Evolutionary conservation across 176 grass and related monocot genomes (phyloP).

Genomic region (Oryza rufipogon): DNA sequence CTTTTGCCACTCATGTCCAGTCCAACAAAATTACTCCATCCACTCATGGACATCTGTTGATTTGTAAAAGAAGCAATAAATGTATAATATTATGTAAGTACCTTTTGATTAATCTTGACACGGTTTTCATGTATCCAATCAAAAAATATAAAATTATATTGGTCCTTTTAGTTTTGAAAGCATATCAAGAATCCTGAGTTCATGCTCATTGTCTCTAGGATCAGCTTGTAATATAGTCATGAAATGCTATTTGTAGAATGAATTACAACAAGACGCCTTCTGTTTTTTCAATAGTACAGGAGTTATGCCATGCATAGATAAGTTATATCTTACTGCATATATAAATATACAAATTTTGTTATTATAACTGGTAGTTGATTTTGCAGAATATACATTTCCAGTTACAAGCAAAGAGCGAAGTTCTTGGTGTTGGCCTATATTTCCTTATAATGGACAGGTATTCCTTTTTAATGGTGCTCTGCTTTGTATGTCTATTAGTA

Average conservation of each 20-base stretch:
- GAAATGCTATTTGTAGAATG: neutral
- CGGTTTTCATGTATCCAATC: too few relatives aligned
- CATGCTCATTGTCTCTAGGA: conserved; percentile 6
- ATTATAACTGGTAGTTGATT: conserved; percentile 36
- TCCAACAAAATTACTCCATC: too few relatives aligned
- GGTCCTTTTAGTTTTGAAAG: too few relatives aligned
- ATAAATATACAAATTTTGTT: conserved; percentile 12
- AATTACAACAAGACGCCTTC: neutral
- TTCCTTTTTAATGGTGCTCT: neutral
- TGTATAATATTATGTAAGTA: too few relatives aligned
- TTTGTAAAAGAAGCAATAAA: too few relatives aligned
- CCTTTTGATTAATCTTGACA: too few relatives aligned
- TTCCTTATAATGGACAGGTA: conserved; percentile 92
- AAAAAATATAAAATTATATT: too few relatives aligned
- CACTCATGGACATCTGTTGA: too few relatives aligned
- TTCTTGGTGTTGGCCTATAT: conserved; percentile 56
- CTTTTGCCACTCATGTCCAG: neutral
- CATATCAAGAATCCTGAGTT: conserved; percentile 15
- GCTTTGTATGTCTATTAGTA: neutral
- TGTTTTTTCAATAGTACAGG: neutral
- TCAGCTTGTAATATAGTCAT: neutral
- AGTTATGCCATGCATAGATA: conserved; percentile 11
- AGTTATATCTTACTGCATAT: conserved; percentile 5
- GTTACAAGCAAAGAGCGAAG: conserved; percentile 50
- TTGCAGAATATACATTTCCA: conserved; percentile 55